Evolutionary conservation across 2,329 filamentous ascomycete species (phyloP).

Genomic region (Nigrospora sphaerica): DNA sequence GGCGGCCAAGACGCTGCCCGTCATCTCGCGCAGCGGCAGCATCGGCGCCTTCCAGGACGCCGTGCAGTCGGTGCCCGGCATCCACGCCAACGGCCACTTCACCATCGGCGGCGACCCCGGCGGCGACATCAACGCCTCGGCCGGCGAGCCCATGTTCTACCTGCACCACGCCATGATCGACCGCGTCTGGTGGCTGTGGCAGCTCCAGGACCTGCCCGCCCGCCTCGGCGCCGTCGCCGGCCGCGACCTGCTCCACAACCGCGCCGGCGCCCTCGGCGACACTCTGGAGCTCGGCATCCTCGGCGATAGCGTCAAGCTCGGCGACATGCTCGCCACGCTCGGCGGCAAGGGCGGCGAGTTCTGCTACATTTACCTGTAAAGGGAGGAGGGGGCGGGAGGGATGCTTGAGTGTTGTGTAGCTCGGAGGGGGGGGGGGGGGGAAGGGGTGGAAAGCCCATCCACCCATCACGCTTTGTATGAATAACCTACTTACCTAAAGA

Average conservation of each 20-base stretch:
- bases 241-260: slow-evolving; percentile 14
- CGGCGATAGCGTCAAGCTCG: slow-evolving; percentile 10
- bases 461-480: too few relatives aligned
- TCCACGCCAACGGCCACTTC: slow-evolving; percentile 19
- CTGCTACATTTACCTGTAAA: slow-evolving; percentile 18
- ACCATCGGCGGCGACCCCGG: slow-evolving; percentile 20
- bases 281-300: slow-evolving; percentile 12
- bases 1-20: slow-evolving; percentile 10
- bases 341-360: slow-evolving; percentile 17
- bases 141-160: slow-evolving; percentile 14
- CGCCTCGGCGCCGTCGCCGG: slow-evolving; percentile 10
- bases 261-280: slow-evolving; percentile 12
- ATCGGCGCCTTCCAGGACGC: slow-evolving; percentile 25
- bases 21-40: slow-evolving; percentile 10
- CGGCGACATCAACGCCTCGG: slow-evolving; percentile 9
- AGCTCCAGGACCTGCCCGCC: slow-evolving; percentile 7
- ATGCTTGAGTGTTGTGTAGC: too few relatives aligned
- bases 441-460: too few relatives aligned
- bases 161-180: slow-evolving; percentile 14
- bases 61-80: slow-evolving; percentile 26
- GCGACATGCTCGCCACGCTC: slow-evolving; percentile 16
- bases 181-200: slow-evolving; percentile 14
- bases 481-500: too few relatives aligned
- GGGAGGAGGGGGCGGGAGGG: too few relatives aligned
- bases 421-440: too few relatives aligned